A percentile compares a stretch with the other conserved stretches of the same genome.
Conservation (phyloP, 2,329 filamentous ascomycete genomes). For the Neurospora sp. region DNA sequence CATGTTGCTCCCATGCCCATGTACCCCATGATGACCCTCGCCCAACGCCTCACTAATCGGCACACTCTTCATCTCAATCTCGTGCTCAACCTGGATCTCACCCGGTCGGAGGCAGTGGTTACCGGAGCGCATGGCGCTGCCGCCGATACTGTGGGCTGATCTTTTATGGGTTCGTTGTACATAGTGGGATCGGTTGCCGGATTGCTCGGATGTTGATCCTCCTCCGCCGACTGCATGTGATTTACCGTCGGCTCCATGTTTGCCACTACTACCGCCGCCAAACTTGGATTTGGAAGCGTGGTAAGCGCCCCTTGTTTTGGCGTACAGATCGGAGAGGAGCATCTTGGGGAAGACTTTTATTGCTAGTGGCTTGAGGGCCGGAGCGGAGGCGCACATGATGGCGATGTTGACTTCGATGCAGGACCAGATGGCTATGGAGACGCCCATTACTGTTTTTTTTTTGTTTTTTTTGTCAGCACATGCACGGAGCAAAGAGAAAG, state of each 20-base stretch:
- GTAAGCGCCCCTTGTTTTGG: slow-evolving; percentile 6
- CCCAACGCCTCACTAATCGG: not conserved
- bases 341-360: slow-evolving; percentile 27
- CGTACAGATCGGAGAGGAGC: slow-evolving; percentile 7
- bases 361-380: slow-evolving; percentile 29
- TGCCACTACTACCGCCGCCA: not conserved
- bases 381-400: slow-evolving; percentile 31
- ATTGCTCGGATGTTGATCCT: not conserved
- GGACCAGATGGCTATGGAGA: slow-evolving; percentile 20
- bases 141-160: not conserved
- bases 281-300: slow-evolving; percentile 1
- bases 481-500: too few species aligned
- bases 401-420: slow-evolving; percentile 22
- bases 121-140: not conserved
- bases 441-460: slow-evolving; percentile 7
- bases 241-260: not conserved
- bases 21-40: not conserved
- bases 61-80: slow-evolving; percentile 13
- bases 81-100: slow-evolving; percentile 20
- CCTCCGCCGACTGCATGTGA: not conserved
- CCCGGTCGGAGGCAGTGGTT: slow-evolving; percentile 1
- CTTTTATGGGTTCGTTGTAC: not conserved
- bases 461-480: too few species aligned
- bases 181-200: too few species aligned
- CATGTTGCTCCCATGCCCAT: not conserved